phyloP scores from a whole-genome alignment of 2,329 filamentous ascomycete species.

The Madurella mycetomatis region DNA sequence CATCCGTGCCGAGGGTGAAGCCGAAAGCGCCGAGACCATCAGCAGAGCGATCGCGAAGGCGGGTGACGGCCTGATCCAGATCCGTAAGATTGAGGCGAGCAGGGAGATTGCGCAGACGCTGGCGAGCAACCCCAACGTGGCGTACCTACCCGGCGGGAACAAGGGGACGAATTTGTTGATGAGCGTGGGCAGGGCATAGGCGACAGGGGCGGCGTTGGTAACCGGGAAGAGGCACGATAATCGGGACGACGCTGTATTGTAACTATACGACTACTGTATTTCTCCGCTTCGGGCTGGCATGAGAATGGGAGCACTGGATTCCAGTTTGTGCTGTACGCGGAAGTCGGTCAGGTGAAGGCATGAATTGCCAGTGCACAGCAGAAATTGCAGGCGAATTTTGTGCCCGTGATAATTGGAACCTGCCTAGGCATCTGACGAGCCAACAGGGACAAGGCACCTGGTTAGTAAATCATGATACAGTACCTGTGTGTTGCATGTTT shows the following conservation, averaged over 20 bases:
- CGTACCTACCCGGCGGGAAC: slow-evolving; percentile 79
- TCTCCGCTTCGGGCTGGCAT: slow-evolving; percentile 24
- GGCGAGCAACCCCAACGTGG: slow-evolving; percentile 87
- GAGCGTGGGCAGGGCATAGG: slow-evolving; percentile 44
- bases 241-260: slow-evolving; percentile 23
- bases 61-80: slow-evolving; percentile 90
- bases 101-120: slow-evolving; percentile 92
- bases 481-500: no score
- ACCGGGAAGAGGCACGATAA: slow-evolving; percentile 7
- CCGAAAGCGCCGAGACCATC: slow-evolving; percentile 93
- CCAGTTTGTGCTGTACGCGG: background rate
- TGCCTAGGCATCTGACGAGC: no score
- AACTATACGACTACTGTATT: slow-evolving; percentile 22
- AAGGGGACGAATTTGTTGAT: slow-evolving; percentile 57
- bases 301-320: slow-evolving; percentile 13
- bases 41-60: slow-evolving; percentile 88
- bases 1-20: slow-evolving; percentile 96
- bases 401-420: no score
- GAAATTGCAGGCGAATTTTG: no score
- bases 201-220: background rate
- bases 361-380: no score
- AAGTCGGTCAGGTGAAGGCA: background rate
- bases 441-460: no score
- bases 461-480: no score
- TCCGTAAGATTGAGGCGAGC: slow-evolving; percentile 94